Evolutionary conservation across 345 rosid species (phyloP).

Genomic region (Bruguiera parviflora): DNA sequence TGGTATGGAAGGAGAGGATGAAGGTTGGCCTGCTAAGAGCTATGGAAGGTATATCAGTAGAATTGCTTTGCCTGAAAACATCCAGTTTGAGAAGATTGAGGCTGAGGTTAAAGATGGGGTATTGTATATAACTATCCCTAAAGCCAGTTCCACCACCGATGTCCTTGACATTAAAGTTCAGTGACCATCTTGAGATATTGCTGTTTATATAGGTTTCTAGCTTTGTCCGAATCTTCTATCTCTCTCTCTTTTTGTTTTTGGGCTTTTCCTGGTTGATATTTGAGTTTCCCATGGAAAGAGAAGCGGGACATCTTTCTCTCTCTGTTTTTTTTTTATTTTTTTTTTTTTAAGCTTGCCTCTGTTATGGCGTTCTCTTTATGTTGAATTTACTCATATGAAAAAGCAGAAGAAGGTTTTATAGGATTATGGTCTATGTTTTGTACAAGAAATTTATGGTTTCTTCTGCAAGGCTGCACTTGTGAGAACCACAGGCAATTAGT

Average conservation of each 20-base stretch:
- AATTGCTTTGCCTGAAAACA: slow-evolving; percentile 63
- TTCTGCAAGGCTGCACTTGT: no score
- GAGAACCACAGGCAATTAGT: no score
- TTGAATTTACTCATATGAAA: not conserved
- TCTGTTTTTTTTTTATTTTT: no score
- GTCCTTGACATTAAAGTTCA: slow-evolving; percentile 30
- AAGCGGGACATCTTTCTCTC: not conserved
- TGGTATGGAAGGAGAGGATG: slow-evolving; percentile 21
- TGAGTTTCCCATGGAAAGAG: not conserved
- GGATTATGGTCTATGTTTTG: not conserved
- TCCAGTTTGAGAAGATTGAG: slow-evolving; percentile 51
- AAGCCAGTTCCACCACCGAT: slow-evolving; percentile 22
- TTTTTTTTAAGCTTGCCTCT: not conserved
- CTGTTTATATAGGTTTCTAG: not conserved
- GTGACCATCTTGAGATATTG: not conserved
- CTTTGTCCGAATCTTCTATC: not conserved
- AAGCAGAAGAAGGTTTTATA: not conserved
- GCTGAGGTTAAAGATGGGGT: slow-evolving; percentile 72
- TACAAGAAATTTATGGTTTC: no score
- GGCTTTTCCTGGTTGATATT: not conserved
- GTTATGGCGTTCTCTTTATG: not conserved
- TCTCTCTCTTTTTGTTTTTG: not conserved
- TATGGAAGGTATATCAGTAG: slow-evolving; percentile 51
- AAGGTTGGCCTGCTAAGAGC: slow-evolving; percentile 53
- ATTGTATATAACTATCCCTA: slow-evolving; percentile 48